Conservation (phyloP, 345 rosid genomes). For the Citrus cavaleriei region DNA sequence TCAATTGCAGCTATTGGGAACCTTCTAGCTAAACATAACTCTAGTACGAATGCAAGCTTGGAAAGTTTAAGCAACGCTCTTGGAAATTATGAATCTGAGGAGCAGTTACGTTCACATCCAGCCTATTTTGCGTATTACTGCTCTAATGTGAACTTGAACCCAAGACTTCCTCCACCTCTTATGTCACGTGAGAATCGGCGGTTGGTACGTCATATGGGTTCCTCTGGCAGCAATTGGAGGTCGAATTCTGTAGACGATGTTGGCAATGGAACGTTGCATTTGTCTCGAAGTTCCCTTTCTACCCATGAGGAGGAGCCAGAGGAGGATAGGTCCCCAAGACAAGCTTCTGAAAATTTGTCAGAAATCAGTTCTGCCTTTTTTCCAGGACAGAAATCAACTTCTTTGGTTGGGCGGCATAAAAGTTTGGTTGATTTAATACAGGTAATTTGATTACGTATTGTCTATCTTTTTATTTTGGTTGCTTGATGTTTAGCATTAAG, state of each 20-base stretch:
- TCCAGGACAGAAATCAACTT: conserved; percentile 32
- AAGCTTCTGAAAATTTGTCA: conserved; percentile 16
- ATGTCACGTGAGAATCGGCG: conserved; percentile 71
- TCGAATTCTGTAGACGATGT: conserved; percentile 49
- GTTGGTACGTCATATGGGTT: conserved; percentile 66
- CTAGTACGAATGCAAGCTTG: conserved; percentile 37
- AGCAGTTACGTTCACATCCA: conserved; percentile 76
- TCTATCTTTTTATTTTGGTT: neutral
- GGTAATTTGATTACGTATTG: conserved; percentile 31
- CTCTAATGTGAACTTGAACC: conserved; percentile 82
- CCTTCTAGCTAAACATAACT: conserved; percentile 62
- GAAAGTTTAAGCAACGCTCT: conserved; percentile 54
- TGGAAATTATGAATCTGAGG: conserved; percentile 62
- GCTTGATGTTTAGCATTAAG: conserved; percentile 5
- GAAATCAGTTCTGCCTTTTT: conserved; percentile 20
- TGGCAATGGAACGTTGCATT: conserved; percentile 41
- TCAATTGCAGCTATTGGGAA: conserved; percentile 77
- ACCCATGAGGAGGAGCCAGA: conserved; percentile 84
- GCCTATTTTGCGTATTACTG: conserved; percentile 75
- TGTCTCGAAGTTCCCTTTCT: conserved; percentile 51
- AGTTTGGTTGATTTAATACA: conserved; percentile 89
- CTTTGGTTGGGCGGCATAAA: conserved; percentile 61
- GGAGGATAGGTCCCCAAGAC: conserved; percentile 57
- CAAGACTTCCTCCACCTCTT: conserved; percentile 91
- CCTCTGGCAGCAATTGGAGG: conserved; percentile 47